Evolutionary conservation across 768 basidiomycete genomes (phyloP), one percentile per base, ranked within the genome.

Genomic region (Kwoniella sp.): DNA sequence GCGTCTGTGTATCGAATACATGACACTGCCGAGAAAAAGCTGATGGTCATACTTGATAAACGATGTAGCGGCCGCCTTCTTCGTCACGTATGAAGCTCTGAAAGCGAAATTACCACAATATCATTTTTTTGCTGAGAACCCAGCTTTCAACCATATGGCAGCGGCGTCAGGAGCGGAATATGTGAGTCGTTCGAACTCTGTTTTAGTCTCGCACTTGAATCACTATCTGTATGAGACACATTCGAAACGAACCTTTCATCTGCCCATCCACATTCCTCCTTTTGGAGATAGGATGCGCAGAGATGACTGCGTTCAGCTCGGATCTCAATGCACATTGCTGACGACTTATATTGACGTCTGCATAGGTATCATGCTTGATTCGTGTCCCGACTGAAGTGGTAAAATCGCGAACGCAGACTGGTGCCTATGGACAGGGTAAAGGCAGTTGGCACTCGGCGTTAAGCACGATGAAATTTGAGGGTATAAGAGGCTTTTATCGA

Each of bases 321-420:
- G n/a, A n/a, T n/a, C n/a, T n/a, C n/a, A n/a, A n/a, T n/a, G n/a
- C n/a, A n/a, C n/a, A n/a, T n/a, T n/a, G n/a, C n/a, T n/a, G n/a
- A n/a, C n/a, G n/a, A n/a, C n/a, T n/a, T n/a, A n/a, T n/a, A n/a
- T n/a, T n/a, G n/a, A n/a, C n/a, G n/a, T n/a, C n/a, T n/a, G n/a
- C n/a, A n/a, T 51, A 79, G 78, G 60, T 88, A 53, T 92, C 94
- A 33, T 98, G 94, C 78, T 82, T 95, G 56, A 85, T 98, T 55
- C 89, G 94, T 52, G 94, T 98, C 1, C 94, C 94, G 0, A 96
- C 94, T 0, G 95, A 97, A 78, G 89, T 98, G 29, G 89, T 97
- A 81, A 98, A 98, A 79, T 94, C 91, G 10, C 86, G 94, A 2
- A 88, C 86, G 63, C 95, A 97, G 77, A 92, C 92, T 0, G 88